Evolutionary conservation across 2,329 filamentous ascomycete species (phyloP), one percentile per base, ranked within the genome.

Genomic region (Emergomyces africanus): DNA sequence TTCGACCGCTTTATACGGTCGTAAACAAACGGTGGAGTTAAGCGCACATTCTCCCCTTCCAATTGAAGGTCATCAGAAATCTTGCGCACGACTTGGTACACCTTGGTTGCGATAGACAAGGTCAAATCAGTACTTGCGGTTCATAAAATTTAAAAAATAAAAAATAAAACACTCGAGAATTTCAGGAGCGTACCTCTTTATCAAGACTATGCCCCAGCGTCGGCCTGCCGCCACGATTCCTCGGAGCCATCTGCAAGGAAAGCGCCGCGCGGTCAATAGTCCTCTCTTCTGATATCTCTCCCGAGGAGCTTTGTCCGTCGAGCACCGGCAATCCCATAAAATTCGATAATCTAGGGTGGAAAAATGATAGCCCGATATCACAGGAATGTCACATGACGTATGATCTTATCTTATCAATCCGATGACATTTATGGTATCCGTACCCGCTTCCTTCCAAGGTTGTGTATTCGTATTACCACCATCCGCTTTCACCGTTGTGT

Each of bases 1-100:
- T 96, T 96, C 15, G 90, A 96, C 56, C 79, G 77, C 66, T 90
- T 89, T 62, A 97, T 90, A 60, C 82, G 83, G 44, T 90, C 86
- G 70, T 94, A 96, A 1, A 95, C 81, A 1, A 77, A 73, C 2
- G 79, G 73, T 3, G 86, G 77, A 1, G 82, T 84, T 6, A 88
- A 74, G 57, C 76, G 78, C 8, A 78, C 74, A 20, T 69, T 68
- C 20, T 71, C 71, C 59, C 77, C 77, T 54, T 79, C 79, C n/a
- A 74, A 72, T 64, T 80, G 72, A 54, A 79, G 75, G 57, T 86
- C 82, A 61, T 89, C 86, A 58, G 89, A 81, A 57, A 92, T 78
- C 71, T 90, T 94, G 64, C 83, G 83, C 42, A 95, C 81, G 42
- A 94, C 81, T 68, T 89, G 86, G 69, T 92, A 90, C 62, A 96